phyloP scores from a whole-genome alignment of 768 basidiomycete genomes.

The Boletus reticuloceps region DNA sequence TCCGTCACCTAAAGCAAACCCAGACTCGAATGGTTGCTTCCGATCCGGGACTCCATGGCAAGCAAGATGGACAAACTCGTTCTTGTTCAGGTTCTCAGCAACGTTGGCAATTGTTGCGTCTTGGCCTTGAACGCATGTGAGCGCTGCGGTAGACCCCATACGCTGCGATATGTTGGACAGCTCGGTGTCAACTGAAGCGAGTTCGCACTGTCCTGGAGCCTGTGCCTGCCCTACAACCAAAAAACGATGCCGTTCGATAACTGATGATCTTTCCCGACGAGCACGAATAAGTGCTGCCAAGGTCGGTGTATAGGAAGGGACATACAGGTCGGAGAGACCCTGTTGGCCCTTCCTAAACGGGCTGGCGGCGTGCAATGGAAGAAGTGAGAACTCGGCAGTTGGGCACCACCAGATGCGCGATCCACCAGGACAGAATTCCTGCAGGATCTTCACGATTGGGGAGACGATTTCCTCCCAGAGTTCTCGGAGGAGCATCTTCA shows the following conservation, averaged over 20 bases:
- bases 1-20: conserved; percentile 6
- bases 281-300: neutral
- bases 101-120: neutral
- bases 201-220: neutral
- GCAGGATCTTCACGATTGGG: conserved; percentile 12
- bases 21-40: conserved; percentile 15
- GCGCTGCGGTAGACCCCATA: neutral
- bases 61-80: conserved; percentile 10
- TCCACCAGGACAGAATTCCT: neutral
- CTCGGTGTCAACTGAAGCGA: neutral
- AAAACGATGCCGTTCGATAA: neutral
- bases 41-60: conserved; percentile 19
- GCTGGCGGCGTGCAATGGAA: conserved; percentile 2
- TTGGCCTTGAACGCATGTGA: neutral
- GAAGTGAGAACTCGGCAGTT: conserved; percentile 4
- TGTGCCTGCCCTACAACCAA: conserved; percentile 2
- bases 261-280: neutral
- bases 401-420: conserved; percentile 18
- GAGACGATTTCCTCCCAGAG: conserved; percentile 20
- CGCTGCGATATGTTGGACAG: neutral
- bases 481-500: conserved; percentile 3
- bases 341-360: neutral
- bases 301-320: conserved; percentile 6
- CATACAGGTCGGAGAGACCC: neutral
- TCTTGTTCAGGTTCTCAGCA: neutral